These are phyloP conservation scores for Teratosphaeria nubilosa DNA, from an alignment of 2,329 filamentous ascomycete species.

Conservation along the genomic window DNA sequence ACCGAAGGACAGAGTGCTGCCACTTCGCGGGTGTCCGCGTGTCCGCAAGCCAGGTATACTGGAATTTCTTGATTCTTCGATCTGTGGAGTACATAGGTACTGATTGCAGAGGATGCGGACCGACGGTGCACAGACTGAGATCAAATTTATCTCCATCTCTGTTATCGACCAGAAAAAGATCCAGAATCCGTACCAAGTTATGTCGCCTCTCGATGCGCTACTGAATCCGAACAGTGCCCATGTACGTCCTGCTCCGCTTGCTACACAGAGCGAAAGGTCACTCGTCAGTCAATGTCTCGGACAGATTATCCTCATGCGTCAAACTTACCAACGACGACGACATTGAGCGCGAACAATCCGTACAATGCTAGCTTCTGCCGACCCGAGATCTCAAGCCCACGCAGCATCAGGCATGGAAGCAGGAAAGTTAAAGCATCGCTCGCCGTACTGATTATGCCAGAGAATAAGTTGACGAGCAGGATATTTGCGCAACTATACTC, in stretches of 20 bases:
- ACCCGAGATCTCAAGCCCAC: background rate
- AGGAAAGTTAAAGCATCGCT: background rate
- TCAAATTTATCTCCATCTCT: background rate
- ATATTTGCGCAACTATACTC: background rate
- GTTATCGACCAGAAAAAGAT: background rate
- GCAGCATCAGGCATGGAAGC: conserved; percentile 1
- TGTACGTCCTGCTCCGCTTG: background rate
- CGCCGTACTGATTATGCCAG: background rate
- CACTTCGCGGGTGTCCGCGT: background rate
- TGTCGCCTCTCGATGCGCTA: background rate
- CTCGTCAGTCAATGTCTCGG: too few species aligned
- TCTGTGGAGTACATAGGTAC: background rate
- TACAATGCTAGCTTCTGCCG: background rate
- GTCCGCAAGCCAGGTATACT: background rate
- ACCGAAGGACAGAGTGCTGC: background rate
- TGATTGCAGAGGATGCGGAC: background rate
- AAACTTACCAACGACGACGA: background rate
- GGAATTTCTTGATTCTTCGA: background rate
- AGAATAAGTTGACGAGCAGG: background rate
- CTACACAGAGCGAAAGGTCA: background rate
- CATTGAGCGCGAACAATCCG: background rate
- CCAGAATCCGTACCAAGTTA: background rate
- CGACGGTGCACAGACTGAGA: background rate
- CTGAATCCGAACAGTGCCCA: background rate
- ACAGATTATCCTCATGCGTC: too few species aligned